Base-by-base conservation (phyloP, 108 stramenopile species). In the Cyclotella choctawhatcheeana region DNA sequence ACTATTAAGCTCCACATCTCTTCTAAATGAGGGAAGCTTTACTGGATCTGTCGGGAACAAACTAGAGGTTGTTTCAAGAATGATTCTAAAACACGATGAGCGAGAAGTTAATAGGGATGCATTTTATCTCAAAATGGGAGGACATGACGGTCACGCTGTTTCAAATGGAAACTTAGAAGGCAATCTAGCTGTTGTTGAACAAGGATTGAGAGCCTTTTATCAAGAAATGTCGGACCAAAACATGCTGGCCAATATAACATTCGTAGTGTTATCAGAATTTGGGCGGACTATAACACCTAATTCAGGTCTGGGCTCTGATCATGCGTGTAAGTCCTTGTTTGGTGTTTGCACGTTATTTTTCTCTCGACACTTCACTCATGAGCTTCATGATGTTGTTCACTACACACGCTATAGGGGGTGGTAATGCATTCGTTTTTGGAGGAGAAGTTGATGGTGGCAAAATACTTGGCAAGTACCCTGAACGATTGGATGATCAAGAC, bases 381-480 rank as follows among this genome's bases (percentile, higher is more conserved):
- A n/a, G n/a, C n/a, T n/a, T n/a, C n/a, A n/a, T n/a, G n/a, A n/a
- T n/a, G n/a, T n/a, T n/a, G n/a, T n/a, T n/a, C n/a, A n/a, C n/a
- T n/a, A n/a, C n/a, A n/a, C n/a, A n/a, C n/a, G n/a, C n/a, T n/a
- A n/a, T n/a, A n/a, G n/a, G 71, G 61, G 44, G 61, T 26, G 61
- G 74, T 16, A 74, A 80, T 25, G 63, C 75, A 32, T 70, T 75
- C 31, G 33, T 81, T 5, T 29, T 72, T 44, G 85, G 85, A 34
- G 88, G 88, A 14, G 52, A 37, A 47, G 82, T 86, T 0, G 71
- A 74, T 32, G 86, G 88, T 17, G 81, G 85, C 12, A 45, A 69
- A 21, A 79, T 86, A 40, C 74, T 76, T n/a, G 86, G 89, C 14
- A 24, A 79, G 12, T 89, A 86, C 71, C 89, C 86, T 13, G 25